These are phyloP conservation scores for Myxozyma sirexii DNA, from an alignment of 805 yeast species.

Conservation along the genomic window DNA sequence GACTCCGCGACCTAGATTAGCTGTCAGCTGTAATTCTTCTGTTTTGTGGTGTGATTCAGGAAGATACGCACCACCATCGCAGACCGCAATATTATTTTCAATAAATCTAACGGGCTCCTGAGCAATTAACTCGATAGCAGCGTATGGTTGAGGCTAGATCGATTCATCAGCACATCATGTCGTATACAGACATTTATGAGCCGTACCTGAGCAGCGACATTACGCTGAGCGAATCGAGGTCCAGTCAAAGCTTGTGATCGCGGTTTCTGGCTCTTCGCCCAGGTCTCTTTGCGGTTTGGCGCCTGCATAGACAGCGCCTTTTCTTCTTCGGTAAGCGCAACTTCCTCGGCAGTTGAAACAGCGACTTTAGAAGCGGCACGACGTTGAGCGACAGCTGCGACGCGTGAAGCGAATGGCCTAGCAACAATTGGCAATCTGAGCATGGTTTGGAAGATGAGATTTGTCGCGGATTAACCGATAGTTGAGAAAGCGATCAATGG, in stretches of 20 bases:
- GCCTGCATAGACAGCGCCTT: slow-evolving; percentile 54
- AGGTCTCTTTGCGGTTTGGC: slow-evolving; percentile 69
- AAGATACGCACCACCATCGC: slow-evolving; percentile 60
- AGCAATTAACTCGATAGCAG: slow-evolving; percentile 82
- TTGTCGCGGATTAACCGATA: neutral
- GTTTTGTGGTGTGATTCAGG: neutral
- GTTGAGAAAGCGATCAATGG: neutral
- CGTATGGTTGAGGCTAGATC: slow-evolving; percentile 73
- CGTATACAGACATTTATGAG: neutral
- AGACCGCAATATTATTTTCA: slow-evolving; percentile 68
- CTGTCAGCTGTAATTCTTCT: neutral
- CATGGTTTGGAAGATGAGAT: neutral
- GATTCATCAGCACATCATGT: neutral
- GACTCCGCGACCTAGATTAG: slow-evolving; percentile 54
- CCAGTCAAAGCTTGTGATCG: slow-evolving; percentile 59
- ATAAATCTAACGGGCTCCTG: slow-evolving; percentile 70
- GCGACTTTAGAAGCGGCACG: slow-evolving; percentile 15
- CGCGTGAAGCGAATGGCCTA: slow-evolving; percentile 7
- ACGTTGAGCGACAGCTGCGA: neutral
- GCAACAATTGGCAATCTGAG: slow-evolving; percentile 7
- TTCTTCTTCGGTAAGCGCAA: slow-evolving; percentile 19
- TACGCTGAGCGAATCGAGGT: slow-evolving; percentile 72
- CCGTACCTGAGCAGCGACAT: slow-evolving; percentile 48
- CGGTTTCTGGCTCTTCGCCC: slow-evolving; percentile 72
- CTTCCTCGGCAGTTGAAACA: slow-evolving; percentile 2